Conservation (phyloP, 768 basidiomycete species). For the Podaxis sp. region DNA sequence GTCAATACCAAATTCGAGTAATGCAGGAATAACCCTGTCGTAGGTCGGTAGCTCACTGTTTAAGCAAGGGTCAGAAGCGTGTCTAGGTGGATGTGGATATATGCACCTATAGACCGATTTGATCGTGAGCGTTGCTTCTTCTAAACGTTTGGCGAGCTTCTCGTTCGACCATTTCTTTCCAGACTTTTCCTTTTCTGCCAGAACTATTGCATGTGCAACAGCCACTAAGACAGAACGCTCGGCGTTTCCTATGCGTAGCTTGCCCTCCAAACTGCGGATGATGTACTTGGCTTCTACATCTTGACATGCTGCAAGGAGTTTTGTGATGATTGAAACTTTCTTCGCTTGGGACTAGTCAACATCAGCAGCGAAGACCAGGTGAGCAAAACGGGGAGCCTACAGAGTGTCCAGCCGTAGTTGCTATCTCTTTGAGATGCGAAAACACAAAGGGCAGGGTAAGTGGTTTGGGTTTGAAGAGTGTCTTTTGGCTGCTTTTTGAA, state of each 20-base stretch:
- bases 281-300: slow-evolving; percentile 95
- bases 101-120: slow-evolving; percentile 91
- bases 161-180: slow-evolving; percentile 76
- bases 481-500: slow-evolving; percentile 91
- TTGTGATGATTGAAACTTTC: slow-evolving; percentile 94
- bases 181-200: slow-evolving; percentile 71
- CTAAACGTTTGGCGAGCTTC: slow-evolving; percentile 67
- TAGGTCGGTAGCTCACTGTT: slow-evolving; percentile 89
- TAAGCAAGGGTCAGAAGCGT: slow-evolving; percentile 9
- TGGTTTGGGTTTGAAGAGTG: slow-evolving; percentile 91
- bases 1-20: slow-evolving; percentile 76
- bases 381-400: slow-evolving; percentile 37
- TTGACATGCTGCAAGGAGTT: slow-evolving; percentile 89
- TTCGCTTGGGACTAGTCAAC: slow-evolving; percentile 79
- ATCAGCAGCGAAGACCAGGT: neutral
- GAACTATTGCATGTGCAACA: slow-evolving; percentile 86
- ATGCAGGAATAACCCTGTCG: slow-evolving; percentile 87
- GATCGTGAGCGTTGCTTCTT: slow-evolving; percentile 73
- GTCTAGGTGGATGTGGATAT: neutral
- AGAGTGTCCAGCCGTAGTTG: slow-evolving; percentile 78
- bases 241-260: slow-evolving; percentile 94
- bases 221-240: slow-evolving; percentile 95
- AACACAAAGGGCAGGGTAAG: slow-evolving; percentile 90
- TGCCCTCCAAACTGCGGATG: slow-evolving; percentile 93
- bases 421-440: slow-evolving; percentile 87